Base-by-base conservation (phyloP, 176 grass and related monocot genomes). In the Cocos nucifera region DNA sequence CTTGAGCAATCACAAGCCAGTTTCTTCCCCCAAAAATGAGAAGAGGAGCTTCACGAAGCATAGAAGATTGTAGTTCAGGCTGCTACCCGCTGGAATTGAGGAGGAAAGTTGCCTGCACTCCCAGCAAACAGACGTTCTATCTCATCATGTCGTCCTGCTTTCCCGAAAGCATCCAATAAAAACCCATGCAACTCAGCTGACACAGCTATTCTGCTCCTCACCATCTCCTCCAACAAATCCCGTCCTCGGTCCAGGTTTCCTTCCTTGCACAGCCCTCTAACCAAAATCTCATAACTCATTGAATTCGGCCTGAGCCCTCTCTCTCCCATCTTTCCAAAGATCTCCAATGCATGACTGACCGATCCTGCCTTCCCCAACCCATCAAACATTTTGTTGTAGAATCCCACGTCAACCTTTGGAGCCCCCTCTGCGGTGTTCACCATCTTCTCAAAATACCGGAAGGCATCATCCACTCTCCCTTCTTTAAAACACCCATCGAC, bases 401-500 rank as follows among this genome's bases (percentile, higher is more conserved):
- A 15, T 22, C 35, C 61, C 6, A 29, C 27, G 25, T 35, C 15
- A 27, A 30, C 8, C 27, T 35, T 39, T 4, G 58, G 58, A 32
- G 25, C 58, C 17, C 17, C 32, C 15, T 61, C 58, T 61, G 25
- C 58, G 1, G 17, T n/a, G 18, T 19, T 19, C 49, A 77, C 17
- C 28, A 67, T 49, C 53, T 62, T 57, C 7, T 77, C 69, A 49
- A 71, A 85, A 69, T 85, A 85, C 48, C 65, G 15, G 57, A 85
- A 21, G 0, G 65, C 72, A 73, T 70, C 82, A 35, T 85, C 67
- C 53, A 64, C 53, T 25, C 54, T 75, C 17, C 66, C 77, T 67
- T 78, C 77, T 71, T 80, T 85, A 48, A 85, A 75, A 26, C 73
- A 85, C 3, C 72, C 78, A 58, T 80, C 77, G 26, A 75, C 75